Base-by-base conservation (phyloP, 331 rosid species). In the Spiraea crenata region DNA sequence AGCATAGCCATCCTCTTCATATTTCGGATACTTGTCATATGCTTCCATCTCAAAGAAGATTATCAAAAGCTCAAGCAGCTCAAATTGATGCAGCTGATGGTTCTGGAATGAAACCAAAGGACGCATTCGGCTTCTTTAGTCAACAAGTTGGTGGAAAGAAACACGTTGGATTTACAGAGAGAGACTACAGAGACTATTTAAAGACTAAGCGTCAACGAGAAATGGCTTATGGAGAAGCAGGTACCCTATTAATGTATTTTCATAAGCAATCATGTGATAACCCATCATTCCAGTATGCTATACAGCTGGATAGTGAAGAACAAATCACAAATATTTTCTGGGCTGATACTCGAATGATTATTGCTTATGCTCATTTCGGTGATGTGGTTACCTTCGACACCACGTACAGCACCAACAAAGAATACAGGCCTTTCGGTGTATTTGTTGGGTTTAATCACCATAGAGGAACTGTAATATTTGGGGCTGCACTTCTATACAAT, bases 171-270 rank as follows among this genome's bases (percentile, higher is more conserved):
- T 74, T 44, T 8, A 66, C 16, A 2, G 13, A 66, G 19, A 47
- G n/a, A 45, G 72, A 56, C 15, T 13, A 54, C 6, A 74, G 58
- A 31, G 56, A 74, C 37, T 74, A 74, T 5, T 50, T 65, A 16
- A 8, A 5, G 12, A 74, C 34, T 20, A 65, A 37, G 56, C 15
- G 5, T 0, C 42, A 74, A 44, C 8, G 38, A 17, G 49, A 57
- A 0, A 19, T 75, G 15, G 67, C 40, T 5, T 68, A 58, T 67
- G 70, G 48, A 3, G 48, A 75, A 67, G 17, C 5, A 1, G 12
- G 35, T 14, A 46, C 50, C 0, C 56, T 51, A 6, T 63, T 63
- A 3, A 54, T 45, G 9, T 60, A 62, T 46, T 35, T 71, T 57
- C 4, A 71, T 1, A 1, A 4, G 3, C 19, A 59, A 57, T 25